Base-by-base conservation (phyloP, 129 eudicot genomes). In the Ambrosia artemisiifolia region DNA sequence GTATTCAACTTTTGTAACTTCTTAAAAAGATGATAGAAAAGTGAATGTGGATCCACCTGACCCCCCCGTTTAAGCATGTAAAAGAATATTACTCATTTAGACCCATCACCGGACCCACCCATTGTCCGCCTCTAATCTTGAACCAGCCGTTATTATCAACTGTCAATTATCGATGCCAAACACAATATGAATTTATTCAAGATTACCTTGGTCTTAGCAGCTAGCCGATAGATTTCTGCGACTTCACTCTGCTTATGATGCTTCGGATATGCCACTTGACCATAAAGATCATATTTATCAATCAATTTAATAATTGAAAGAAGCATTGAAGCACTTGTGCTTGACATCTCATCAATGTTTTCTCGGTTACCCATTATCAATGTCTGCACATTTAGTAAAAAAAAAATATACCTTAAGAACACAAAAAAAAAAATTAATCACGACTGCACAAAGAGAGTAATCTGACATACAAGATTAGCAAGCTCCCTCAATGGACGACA, bases 251-350 rank as follows among this genome's bases (percentile, higher is more conserved):
- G 99, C 84, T 85, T 95, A 83, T 95, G 99, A 80, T 95, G 99
- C 67, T 95, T 95, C 32, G 99, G 99, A 67, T 90, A 95, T 38
- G 99, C 99, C 66, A 95, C 99, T 88, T 90, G 99, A 72, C 99
- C 99, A 71, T 95, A 95, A 47, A 95, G 97, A 84, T 95, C 99
- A 63, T 95, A 86, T 69, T 88, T 95, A 65, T 95, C 99, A 67
- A 95, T 81, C 86, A 95, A 47, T 83, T 95, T 95, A 65, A 79
- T 73, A 59, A 73, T 79, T 47, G 83, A 79, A 57, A 79, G 73
- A 56, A 79, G 83, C 78, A 73, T 67, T 4, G 79, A 79, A 28
- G 83, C 78, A 79, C 79, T 79, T 9, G 83, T 79, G 75, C 79
- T 79, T 20, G 83, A 79, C 78, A 79, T 79, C 65, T 79, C 83